Evolutionary conservation across 2,329 filamentous ascomycete genomes (phyloP), one percentile per base, ranked within the genome.

Genomic region (Aspergillus pseudoterreus): DNA sequence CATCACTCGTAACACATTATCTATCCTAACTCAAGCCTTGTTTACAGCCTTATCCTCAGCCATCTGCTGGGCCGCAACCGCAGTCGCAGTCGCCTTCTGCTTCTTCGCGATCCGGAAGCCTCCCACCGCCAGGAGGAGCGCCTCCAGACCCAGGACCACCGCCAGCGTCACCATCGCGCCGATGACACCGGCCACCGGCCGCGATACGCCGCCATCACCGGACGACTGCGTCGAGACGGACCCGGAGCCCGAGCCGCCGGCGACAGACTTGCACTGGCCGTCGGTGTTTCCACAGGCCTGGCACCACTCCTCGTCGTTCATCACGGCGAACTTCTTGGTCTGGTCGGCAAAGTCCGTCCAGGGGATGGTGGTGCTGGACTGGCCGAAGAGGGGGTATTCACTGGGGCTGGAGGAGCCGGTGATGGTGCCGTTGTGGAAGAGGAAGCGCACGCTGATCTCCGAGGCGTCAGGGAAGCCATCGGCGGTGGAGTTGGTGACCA

Each of bases 121-220:
- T 56, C 78, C 81, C 6, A 81, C 49, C 41, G 84, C 55, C 67
- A 86, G 63, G 47, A 81, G 68, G 17, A 83, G 57, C 1, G 72
- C 77, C 57, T 81, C 79, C 10, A 82, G 49, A 0, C 80, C 82
- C 41, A 86, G 60, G n/a, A 87, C 73, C 10, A 86, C 82, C 21
- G 76, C 84, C 36, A 88, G 66, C 1, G 84, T 86, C 15, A 87
- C 83, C 77, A 87, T 81, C 0, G 85, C 85, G 33, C 85, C 85
- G 63, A 95, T 91, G 4, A 92, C 89, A 47, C 90, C 90, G 0
- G 88, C 90, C n/a, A 92, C 83, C 5, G 82, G 79, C 35, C 78
- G 82, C 46, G 85, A 87, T 24, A 95, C 76, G 8, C 81, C 79
- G 47, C 71, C 67, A 17, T 62, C 65, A 15, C 58, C 46, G 6